Conservation (phyloP, 192 early-diverging fungal genomes). For the Backusella macrospora region DNA sequence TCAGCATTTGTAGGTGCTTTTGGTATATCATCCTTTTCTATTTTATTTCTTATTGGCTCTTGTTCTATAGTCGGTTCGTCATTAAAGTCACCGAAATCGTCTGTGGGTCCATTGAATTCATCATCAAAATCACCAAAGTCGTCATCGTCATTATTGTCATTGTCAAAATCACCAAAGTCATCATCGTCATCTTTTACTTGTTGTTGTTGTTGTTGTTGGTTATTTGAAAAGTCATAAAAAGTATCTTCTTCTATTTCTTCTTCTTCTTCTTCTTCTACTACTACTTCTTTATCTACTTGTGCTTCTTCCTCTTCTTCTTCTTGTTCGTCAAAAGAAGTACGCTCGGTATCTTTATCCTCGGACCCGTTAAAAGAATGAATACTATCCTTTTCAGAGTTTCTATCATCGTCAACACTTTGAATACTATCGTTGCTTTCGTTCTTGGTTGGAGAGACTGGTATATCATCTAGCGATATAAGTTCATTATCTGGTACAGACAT, state of each 20-base stretch:
- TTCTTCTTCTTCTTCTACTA: not conserved
- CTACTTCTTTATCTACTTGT: not conserved
- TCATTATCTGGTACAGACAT: not conserved
- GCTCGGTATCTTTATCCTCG: not conserved
- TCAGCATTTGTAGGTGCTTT: slow-evolving; percentile 14
- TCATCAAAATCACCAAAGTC: slow-evolving; percentile 12
- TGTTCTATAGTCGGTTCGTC: not conserved
- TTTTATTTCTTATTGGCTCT: not conserved
- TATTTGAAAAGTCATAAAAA: not conserved
- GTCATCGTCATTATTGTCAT: not conserved
- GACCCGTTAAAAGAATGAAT: slow-evolving; percentile 1
- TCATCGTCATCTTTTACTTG: not conserved
- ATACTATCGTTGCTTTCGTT: not conserved
- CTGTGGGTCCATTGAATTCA: slow-evolving; percentile 6
- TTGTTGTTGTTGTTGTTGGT: not conserved
- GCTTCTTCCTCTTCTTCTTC: too few species aligned
- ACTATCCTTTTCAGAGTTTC: not conserved
- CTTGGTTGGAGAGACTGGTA: not conserved
- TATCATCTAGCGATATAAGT: slow-evolving; percentile 3
- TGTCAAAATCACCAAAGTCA: slow-evolving; percentile 2
- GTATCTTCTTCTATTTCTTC: not conserved
- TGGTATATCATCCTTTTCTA: not conserved
- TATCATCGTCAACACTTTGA: not conserved
- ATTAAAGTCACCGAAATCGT: slow-evolving; percentile 46
- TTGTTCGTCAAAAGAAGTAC: not conserved